A percentile compares a stretch with the other conserved stretches of the same genome.
Conservation (phyloP, 345 rosid genomes). For the Syzygium jambos region DNA sequence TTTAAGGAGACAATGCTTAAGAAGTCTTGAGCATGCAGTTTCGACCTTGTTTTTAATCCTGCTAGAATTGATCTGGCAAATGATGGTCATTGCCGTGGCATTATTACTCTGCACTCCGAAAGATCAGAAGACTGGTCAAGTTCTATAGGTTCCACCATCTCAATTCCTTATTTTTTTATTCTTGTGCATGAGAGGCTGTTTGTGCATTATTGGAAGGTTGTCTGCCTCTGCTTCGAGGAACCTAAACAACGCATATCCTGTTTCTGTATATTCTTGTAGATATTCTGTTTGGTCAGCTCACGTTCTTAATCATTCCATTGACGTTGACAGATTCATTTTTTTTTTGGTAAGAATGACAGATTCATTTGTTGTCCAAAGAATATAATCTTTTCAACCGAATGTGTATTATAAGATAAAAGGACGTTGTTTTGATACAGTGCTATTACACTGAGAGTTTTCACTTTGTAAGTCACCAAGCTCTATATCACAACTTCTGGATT, state of each 20-base stretch:
- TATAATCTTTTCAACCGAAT: no score
- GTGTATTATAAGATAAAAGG: no score
- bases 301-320: no score
- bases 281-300: neutral
- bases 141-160: neutral
- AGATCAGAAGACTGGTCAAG: neutral
- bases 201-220: neutral
- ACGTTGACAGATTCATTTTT: no score
- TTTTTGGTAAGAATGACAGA: no score
- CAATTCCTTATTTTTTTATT: neutral
- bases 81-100: neutral
- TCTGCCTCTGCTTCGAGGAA: neutral
- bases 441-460: no score
- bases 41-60: neutral
- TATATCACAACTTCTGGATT: no score
- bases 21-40: constrained; percentile 10
- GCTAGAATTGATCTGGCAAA: neutral
- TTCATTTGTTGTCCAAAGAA: no score
- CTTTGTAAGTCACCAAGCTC: no score
- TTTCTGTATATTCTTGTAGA: neutral
- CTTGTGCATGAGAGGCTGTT: neutral
- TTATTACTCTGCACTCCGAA: neutral
- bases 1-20: constrained; percentile 66
- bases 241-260: neutral
- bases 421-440: no score